Base-by-base conservation (phyloP, 441 rosid species). In the Populus hybrid region DNA sequence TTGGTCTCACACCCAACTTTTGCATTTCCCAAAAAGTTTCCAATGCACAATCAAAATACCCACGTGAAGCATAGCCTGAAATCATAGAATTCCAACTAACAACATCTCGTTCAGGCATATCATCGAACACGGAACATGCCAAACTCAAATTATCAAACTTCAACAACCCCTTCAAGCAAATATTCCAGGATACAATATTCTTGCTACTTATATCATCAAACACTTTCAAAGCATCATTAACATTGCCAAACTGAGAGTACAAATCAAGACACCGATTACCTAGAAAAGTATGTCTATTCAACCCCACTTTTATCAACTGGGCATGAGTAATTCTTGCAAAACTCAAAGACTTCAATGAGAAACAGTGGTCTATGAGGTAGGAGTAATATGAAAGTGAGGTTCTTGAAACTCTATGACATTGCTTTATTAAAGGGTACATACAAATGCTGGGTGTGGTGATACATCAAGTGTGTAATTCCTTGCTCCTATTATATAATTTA, bases 61-160 rank as follows among this genome's bases (percentile, higher is more conserved):
- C 94, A 77, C 76, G 75, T 35, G 82, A 87, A 66, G 76, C 84
- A 76, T 59, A 87, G 69, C 89, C 90, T 14, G 86, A 85, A 63
- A 89, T 85, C 89, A 91, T 87, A 4, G 93, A 87, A 75, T 93
- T 93, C 92, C 90, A 92, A 76, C 87, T 86, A 33, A 88, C 92
- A 69, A 86, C 88, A 85, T 93, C 92, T 69, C 90, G 79, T 23
- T 82, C 87, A 24, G 92, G 90, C 88, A 90, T 91, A 87, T 83
- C 86, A 74, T 89, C 93, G 63, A 93, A 93, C 90, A 88, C 0
- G 4, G 16, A 36, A 7, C 84, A 69, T 11, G 90, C 96, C 21
- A 40, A 2, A 11, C 23, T 68, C 18, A 82, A 35, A 40, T 75
- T 75, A 11, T 87, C 84, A 21, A 69, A 79, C 35, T 77, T 77